Conservation (phyloP, 208 protist species). For the Wallacemonas sp. region DNA sequence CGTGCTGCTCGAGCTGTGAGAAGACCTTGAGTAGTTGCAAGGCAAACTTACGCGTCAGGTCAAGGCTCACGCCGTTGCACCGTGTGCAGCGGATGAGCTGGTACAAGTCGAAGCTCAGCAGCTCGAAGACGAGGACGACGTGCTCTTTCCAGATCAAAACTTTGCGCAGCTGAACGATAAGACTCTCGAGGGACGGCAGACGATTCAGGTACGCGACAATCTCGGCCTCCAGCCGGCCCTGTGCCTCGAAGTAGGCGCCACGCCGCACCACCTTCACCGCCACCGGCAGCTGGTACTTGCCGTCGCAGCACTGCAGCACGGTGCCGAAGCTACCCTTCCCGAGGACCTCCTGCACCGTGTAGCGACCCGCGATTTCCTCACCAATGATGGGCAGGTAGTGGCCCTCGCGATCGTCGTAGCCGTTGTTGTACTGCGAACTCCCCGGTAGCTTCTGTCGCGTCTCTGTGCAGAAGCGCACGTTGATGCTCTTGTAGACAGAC, state of each 20-base stretch:
- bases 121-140: conserved; percentile 97
- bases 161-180: conserved; percentile 78
- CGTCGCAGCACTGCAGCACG: conserved; percentile 79
- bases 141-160: conserved; percentile 89
- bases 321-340: conserved; percentile 90
- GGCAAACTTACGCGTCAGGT: conserved; percentile 93
- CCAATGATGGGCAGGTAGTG: conserved; percentile 75
- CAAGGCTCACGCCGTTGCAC: conserved; percentile 88
- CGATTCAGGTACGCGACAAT: conserved; percentile 75
- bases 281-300: conserved; percentile 65
- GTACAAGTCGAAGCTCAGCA: conserved; percentile 96
- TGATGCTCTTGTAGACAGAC: conserved; percentile 72
- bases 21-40: conserved; percentile 93
- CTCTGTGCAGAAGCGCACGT: conserved; percentile 62
- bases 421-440: conserved; percentile 27
- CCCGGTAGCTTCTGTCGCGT: conserved; percentile 29
- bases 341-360: conserved; percentile 77
- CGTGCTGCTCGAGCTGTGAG: conserved; percentile 83
- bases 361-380: conserved; percentile 75
- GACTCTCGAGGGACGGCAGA: conserved; percentile 46
- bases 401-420: conserved; percentile 80
- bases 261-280: conserved; percentile 89
- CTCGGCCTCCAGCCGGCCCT: conserved; percentile 80
- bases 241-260: conserved; percentile 67
- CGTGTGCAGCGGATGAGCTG: conserved; percentile 92